Base-by-base conservation (phyloP, 305 asterid species). In the Petunia hybrid region DNA sequence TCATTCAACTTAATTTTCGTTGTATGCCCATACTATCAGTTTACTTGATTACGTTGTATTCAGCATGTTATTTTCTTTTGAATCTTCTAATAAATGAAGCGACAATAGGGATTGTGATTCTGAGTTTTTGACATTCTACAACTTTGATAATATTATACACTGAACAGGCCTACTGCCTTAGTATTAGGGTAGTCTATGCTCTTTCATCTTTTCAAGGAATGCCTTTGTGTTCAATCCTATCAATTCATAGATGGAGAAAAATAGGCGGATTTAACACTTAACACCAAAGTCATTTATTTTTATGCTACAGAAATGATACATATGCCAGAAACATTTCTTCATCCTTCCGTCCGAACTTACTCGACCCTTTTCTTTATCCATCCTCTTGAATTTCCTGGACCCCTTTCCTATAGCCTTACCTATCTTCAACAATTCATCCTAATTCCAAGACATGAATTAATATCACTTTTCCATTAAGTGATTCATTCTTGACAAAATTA, bases 21-120 rank as follows among this genome's bases (percentile, higher is more conserved):
- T 56, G 62, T 31, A 56, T 56, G 62, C 62, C 62, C 62, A 14
- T 56, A 56, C 62, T 56, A 56, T 56, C 62, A 56, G 35, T 56
- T 56, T 56, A n/a, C 62, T 56, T 7, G 62, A 56, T n/a, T 8
- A n/a, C n/a, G 31, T 22, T 22, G 62, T 56, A 56, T 56, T 56
- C 1, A 56, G 16, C 62, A 56, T 56, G 62, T 56, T 56, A 4
- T 56, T 14, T 13, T n/a, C 62, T 14, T 56, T 3, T n/a, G 62
- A 56, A 56, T 56, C 8, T 56, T 31, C n/a, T n/a, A 5, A 5
- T 4, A 57, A 16, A 57, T 57, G 62, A 35, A 56, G 62, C 5
- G 31, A 14, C 16, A 56, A 14, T 56, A 56, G 13, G 62, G 14
- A 57, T 57, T 14, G 9, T 55, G 61, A 13, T 55, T 55, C 61